phyloP scores from a whole-genome alignment of 768 basidiomycete genomes.

The Collybia nuda region DNA sequence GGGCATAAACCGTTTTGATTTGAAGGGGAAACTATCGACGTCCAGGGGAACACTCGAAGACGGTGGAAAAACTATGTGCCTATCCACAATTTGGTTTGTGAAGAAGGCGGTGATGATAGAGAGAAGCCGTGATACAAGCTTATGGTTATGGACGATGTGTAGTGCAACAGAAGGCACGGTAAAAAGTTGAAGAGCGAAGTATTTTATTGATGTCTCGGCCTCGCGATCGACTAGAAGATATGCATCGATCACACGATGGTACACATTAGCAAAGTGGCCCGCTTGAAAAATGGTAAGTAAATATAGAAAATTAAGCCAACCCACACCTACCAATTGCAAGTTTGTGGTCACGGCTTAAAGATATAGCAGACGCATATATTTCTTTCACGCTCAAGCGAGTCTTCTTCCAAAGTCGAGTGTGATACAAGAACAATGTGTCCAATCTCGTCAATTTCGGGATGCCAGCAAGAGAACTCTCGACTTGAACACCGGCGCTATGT shows the following conservation, averaged over 20 bases:
- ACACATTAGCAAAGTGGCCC: conserved; percentile 81
- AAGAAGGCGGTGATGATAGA: conserved; percentile 89
- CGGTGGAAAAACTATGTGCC: conserved; percentile 56
- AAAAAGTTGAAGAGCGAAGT: conserved; percentile 90
- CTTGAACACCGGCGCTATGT: conserved; percentile 36
- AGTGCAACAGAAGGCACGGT: conserved; percentile 84
- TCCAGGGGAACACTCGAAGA: conserved; percentile 46
- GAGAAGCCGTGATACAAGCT: conserved; percentile 74
- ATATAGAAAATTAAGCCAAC: not conserved
- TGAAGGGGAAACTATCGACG: conserved; percentile 85
- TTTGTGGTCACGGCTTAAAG: conserved; percentile 72
- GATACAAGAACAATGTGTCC: conserved; percentile 78
- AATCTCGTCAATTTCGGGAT: conserved; percentile 45
- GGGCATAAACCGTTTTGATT: conserved; percentile 94
- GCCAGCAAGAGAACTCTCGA: conserved; percentile 35
- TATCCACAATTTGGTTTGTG: conserved; percentile 82
- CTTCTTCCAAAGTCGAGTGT: conserved; percentile 83
- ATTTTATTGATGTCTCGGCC: conserved; percentile 92
- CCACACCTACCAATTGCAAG: conserved; percentile 67
- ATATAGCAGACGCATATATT: conserved; percentile 74
- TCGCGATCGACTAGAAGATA: conserved; percentile 93
- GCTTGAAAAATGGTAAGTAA: conserved; percentile 39
- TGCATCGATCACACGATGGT: conserved; percentile 83
- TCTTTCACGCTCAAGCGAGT: conserved; percentile 81
- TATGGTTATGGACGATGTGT: conserved; percentile 73